Evolutionary conservation across 208 protist genomes (phyloP).

Genomic region (Leishmania braziliensis): DNA sequence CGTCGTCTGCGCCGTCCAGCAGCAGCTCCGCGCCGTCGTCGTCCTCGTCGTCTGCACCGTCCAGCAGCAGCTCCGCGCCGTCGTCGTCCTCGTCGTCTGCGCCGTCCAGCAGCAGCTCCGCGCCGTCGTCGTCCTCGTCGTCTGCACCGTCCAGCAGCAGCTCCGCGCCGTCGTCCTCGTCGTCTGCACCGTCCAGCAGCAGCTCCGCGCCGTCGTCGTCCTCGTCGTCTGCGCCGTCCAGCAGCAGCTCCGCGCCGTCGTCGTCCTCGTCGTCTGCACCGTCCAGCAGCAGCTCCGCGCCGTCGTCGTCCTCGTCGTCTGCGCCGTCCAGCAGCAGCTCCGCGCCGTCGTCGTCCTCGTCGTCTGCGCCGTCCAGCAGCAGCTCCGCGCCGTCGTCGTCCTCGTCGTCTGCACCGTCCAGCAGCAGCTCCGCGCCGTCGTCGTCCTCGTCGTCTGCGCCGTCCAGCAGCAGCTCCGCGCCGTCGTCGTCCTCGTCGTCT

Average conservation of each 20-base stretch:
- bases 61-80: not conserved
- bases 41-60: not conserved
- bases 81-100: not conserved
- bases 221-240: not conserved
- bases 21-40: too few relatives aligned
- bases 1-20: too few relatives aligned
- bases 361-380: not conserved
- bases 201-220: not conserved
- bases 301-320: not conserved
- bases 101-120: not conserved
- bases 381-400: not conserved
- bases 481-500: not conserved
- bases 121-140: not conserved
- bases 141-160: not conserved
- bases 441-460: not conserved
- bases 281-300: not conserved
- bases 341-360: not conserved
- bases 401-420: not conserved
- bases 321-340: too few relatives aligned
- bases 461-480: slow-evolving; percentile 1
- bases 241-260: not conserved
- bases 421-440: not conserved
- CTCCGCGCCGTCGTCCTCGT: not conserved
- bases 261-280: not conserved
- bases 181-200: not conserved